Conservation (phyloP, 2,329 filamentous ascomycete species). For the Cryphonectria radicalis region DNA sequence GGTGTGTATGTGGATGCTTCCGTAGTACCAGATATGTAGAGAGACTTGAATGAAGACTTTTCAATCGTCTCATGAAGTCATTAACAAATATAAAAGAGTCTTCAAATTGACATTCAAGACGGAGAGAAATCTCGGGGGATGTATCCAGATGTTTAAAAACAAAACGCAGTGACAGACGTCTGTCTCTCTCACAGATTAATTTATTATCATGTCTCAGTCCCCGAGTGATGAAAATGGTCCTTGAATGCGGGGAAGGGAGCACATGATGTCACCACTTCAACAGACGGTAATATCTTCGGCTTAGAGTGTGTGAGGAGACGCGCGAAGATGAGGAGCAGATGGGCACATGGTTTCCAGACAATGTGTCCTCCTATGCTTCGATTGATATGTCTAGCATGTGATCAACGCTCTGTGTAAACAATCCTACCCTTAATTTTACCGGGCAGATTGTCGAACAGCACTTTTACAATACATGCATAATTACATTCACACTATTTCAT, state of each 20-base stretch:
- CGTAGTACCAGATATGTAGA: background rate
- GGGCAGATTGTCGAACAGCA: too few species aligned
- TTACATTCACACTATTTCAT: background rate
- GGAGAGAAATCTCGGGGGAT: too few species aligned
- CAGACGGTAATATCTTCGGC: background rate
- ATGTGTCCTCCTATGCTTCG: background rate
- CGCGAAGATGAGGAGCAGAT: background rate
- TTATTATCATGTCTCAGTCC: too few species aligned
- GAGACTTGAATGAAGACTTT: background rate
- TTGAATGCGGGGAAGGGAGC: background rate
- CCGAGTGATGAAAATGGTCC: background rate
- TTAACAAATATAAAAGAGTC: background rate
- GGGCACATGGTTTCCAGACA: background rate
- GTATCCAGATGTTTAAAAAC: background rate
- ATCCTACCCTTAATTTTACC: too few species aligned
- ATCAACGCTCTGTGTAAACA: too few species aligned
- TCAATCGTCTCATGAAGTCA: background rate
- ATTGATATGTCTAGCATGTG: background rate
- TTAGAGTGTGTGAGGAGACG: background rate
- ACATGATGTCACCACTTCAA: background rate
- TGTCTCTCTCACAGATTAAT: too few species aligned
- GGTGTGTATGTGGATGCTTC: too few species aligned
- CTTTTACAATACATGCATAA: too few species aligned
- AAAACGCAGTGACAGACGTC: background rate
- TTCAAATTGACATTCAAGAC: too few species aligned